Base-by-base conservation (phyloP, 202 grass and related monocot species). In the Eragrostis tef region DNA sequence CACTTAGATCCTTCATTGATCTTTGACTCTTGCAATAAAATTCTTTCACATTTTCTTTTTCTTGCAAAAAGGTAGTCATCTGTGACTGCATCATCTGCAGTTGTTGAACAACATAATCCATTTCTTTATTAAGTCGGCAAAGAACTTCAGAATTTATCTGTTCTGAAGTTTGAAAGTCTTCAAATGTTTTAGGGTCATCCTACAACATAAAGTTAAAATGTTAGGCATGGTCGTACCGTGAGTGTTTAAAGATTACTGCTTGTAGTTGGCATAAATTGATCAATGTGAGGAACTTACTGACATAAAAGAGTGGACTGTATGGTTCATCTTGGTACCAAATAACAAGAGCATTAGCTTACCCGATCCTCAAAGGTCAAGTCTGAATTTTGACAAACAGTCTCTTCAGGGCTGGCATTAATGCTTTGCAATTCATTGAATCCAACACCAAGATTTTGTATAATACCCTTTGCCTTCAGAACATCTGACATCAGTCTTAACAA, bases 311-410 rank as follows among this genome's bases (percentile, higher is more conserved):
- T 85, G 58, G 77, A 78, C 71, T 89, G 82, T 78, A 82, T 31
- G 74, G 81, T 87, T 92, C 83, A 79, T 68, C 84, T 89, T 77
- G 81, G 71, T 89, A 89, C 79, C 77, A 90, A 84, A 90, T 82
- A 91, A 91, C 87, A 90, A 93, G 81, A 90, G 86, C 86, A 87
- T 94, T 89, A 91, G 75, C 92, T 91, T 94, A 94, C 92, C 89
- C 73, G 81, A 58, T 91, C 89, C 81, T 78, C 87, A 62, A 75
- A 77, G 83, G 59, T 87, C 67, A 82, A 71, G 47, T 84, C 77
- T 82, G 81, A 73, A 87, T 86, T 70, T 87, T 94, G 75, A 77
- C 48, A 73, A 70, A 63, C 8, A 7, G 50, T 72, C 45, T 72
- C 87, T 50, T 81, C 78, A 70, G 60, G 61, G 24, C 36, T 46